These are phyloP conservation scores for Backusella tuberculispora DNA, from an alignment of 192 early-diverging fungal species.

Conservation along the genomic window DNA sequence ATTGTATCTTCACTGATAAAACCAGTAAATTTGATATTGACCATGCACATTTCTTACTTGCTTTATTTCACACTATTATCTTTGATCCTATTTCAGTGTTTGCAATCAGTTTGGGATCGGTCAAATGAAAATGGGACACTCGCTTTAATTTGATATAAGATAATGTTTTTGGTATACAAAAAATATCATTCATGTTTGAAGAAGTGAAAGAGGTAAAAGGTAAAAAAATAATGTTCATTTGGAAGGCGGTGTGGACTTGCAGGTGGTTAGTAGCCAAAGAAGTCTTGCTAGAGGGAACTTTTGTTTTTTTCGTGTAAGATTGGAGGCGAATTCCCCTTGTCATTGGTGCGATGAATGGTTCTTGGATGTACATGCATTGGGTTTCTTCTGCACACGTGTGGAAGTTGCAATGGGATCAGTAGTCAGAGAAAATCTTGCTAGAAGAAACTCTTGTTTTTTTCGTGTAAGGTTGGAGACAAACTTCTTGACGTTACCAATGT, in stretches of 20 bases:
- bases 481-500: constrained; percentile 16
- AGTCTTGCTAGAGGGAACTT: constrained; percentile 11
- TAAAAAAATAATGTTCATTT: constrained; percentile 15
- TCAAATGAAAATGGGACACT: not conserved
- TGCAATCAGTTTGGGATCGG: not conserved
- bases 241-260: constrained; percentile 15
- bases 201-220: constrained; percentile 8
- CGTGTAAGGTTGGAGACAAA: constrained; percentile 20
- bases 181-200: not conserved
- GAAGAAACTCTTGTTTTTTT: constrained; percentile 15
- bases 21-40: not conserved
- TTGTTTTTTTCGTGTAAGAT: constrained; percentile 9
- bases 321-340: constrained; percentile 20
- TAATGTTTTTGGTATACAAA: not conserved
- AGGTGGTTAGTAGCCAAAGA: constrained; percentile 21
- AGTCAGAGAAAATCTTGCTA: constrained; percentile 18
- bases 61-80: not conserved
- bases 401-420: constrained; percentile 18
- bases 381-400: constrained; percentile 18
- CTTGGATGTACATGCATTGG: constrained; percentile 20
- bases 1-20: too few species aligned
- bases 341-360: constrained; percentile 21
- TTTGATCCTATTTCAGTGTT: constrained; percentile 2
- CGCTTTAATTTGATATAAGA: not conserved
- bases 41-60: not conserved